Evolutionary conservation across 2,329 filamentous ascomycete genomes (phyloP), one percentile per base, ranked within the genome.

Genomic region (Dactylellina cionopaga): DNA sequence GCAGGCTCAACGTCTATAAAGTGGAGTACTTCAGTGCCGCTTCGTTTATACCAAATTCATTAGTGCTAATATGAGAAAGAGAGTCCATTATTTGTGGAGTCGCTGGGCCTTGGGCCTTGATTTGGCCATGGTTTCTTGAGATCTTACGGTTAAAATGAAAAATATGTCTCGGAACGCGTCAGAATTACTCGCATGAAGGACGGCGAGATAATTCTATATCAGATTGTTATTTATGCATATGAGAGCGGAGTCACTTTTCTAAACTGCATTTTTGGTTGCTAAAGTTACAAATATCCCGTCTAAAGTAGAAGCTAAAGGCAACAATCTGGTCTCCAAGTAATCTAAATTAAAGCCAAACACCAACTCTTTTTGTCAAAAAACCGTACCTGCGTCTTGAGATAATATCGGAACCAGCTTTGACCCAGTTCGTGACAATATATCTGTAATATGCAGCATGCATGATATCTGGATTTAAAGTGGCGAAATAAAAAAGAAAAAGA

Each of bases 361-460:
- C 7, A 13, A 29, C 19, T 47, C 11, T 11, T 3, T 33, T n/a
- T 29, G 39, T n/a, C n/a, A n/a, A n/a, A n/a, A n/a, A n/a, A n/a
- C n/a, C 49, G 22, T 64, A 46, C 24, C 27, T 49, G 41, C 44
- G 25, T 33, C 41, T 19, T 24, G 49, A 65, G 31, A 41, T 49
- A 27, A 27, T 35, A 17, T 37, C 25, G 15, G 43, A 37, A 33
- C 24, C 33, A 52, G 60, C 49, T 17, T 15, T 46, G 49, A 56
- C 49, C 62, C 25, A 43, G 63, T 58, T 29, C n/a, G 49, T 54
- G 41, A 55, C 46, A 47, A 56, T 63, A 52, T 63, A 43, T 51
- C 51, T 58, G 33, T 54, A 52, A 52, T 51, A 59, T 68, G 63
- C 63, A 68, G 47, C 52, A 43, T 68, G 63, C 63, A 68, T 15